Evolutionary conservation across 208 protist genomes (phyloP), one percentile per base, ranked within the genome.

Genomic region (Leishmania braziliensis): DNA sequence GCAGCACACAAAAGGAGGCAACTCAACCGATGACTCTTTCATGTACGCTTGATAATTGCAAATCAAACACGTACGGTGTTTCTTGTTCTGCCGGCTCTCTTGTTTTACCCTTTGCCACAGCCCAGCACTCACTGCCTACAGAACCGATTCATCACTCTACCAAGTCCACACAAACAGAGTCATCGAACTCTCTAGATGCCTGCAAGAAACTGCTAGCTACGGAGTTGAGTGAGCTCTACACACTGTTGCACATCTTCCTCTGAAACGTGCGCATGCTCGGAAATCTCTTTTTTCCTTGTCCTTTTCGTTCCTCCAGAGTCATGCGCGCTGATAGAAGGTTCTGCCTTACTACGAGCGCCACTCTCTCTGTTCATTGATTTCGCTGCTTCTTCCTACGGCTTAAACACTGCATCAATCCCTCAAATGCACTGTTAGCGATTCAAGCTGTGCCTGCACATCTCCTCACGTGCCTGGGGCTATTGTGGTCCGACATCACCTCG

Each of bases 191-290:
- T 10, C 10, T 81, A 63, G 69, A 75, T 1, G 75, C 65, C 9
- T 75, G 83, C 33, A 83, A 84, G 63, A 51, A 66, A 56, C 81
- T 84, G 46, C 81, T 92, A 12, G 72, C 83, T 3, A 54, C 79
- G 16, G 86, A 91, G 72, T 73, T 96, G 26, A 88, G 89, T 74
- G 89, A 91, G 77, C 78, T 96, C 50, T 89, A 91, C 80, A 91
- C 88, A 46, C 84, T 92, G 43, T 83, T 96, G 48, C 90, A 93
- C 75, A 77, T 93, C 33, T 90, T 93, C 65, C 90, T 93, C 82
- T 76, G 50, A 76, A 20, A 46, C 5, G 29, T 29, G 18, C 5
- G 48, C 14, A 23, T 76, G 16, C n/a, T 36, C 9, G 10, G 29
- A 18, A 56, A 10, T 39, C 4, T 9, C 71, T 43, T 58, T 58